A percentile compares a stretch with the other conserved stretches of the same genome.
Evolutionary conservation across 352 stramenopile species (phyloP).

Genomic region (Phytopythium cucurbitacearum): DNA sequence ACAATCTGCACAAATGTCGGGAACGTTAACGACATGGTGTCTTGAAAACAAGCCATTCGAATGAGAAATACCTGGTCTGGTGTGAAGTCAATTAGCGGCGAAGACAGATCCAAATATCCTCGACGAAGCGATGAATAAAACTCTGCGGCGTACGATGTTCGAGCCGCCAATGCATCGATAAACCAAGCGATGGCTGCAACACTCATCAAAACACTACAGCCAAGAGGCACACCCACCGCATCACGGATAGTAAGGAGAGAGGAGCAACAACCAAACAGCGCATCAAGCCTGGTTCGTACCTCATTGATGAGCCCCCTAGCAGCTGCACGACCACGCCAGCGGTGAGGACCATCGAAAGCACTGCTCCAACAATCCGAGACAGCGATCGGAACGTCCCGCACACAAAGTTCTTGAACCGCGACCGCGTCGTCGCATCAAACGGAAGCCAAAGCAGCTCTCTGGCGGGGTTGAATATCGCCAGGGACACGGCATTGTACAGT

Average conservation of each 20-base stretch:
- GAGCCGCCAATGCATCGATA: slow-evolving; percentile 60
- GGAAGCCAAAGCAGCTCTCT: slow-evolving; percentile 84
- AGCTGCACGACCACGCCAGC: slow-evolving; percentile 33
- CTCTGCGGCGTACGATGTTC: slow-evolving; percentile 80
- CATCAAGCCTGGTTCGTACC: slow-evolving; percentile 17
- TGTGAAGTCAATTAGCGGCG: slow-evolving; percentile 76
- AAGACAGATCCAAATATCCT: slow-evolving; percentile 78
- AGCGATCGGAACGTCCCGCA: slow-evolving; percentile 76
- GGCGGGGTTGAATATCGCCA: slow-evolving; percentile 81
- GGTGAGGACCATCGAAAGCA: slow-evolving; percentile 71
- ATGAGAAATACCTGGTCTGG: slow-evolving; percentile 58
- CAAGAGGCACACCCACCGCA: background rate
- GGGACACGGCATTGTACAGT: slow-evolving; percentile 76
- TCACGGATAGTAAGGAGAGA: too few relatives aligned
- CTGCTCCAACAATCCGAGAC: slow-evolving; percentile 65
- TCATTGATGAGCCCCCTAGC: slow-evolving; percentile 50
- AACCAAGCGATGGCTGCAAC: slow-evolving; percentile 55
- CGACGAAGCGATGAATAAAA: slow-evolving; percentile 84
- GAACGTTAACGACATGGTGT: background rate
- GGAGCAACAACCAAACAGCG: too few relatives aligned
- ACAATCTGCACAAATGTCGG: slow-evolving; percentile 35
- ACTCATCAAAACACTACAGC: slow-evolving; percentile 59
- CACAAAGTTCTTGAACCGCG: slow-evolving; percentile 78
- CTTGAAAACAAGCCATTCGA: background rate
- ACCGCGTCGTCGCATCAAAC: slow-evolving; percentile 65